These are phyloP conservation scores for Streptanthus diversifolius DNA, from an alignment of 345 rosid genomes.

Conservation along the genomic window DNA sequence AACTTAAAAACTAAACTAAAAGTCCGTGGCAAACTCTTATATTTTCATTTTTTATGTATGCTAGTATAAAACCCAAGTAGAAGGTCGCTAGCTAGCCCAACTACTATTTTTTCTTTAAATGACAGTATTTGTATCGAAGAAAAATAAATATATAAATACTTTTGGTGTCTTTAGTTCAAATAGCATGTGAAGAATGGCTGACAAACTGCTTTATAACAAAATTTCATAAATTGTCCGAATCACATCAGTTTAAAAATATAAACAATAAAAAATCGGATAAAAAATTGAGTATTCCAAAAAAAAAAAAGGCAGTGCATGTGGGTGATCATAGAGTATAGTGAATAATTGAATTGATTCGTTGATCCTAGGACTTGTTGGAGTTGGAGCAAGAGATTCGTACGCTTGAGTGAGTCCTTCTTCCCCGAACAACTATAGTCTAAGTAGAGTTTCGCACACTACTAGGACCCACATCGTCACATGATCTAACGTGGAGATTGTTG, in stretches of 20 bases:
- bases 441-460: conserved; percentile 21
- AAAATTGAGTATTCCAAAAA: conserved; percentile 19
- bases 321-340: conserved; percentile 25
- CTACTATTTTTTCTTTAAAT: neutral
- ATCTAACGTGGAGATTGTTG: conserved; percentile 36
- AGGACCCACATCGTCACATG: conserved; percentile 39
- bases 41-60: neutral
- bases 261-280: conserved; percentile 11
- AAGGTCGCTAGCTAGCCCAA: neutral
- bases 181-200: conserved; percentile 32
- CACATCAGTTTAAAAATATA: conserved; percentile 24
- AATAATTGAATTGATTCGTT: conserved; percentile 29
- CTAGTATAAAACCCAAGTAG: conserved; percentile 10
- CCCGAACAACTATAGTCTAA: neutral
- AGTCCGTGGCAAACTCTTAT: neutral
- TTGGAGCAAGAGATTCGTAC: conserved; percentile 25
- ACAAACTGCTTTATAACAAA: conserved; percentile 32
- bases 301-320: conserved; percentile 30
- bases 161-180: conserved; percentile 24
- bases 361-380: conserved; percentile 25
- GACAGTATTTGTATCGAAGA: neutral
- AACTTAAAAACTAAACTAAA: neutral
- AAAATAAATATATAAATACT: neutral
- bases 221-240: conserved; percentile 30
- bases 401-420: conserved; percentile 12